Base-by-base conservation (phyloP, 768 basidiomycete species). In the Leccinum disarticulatum region DNA sequence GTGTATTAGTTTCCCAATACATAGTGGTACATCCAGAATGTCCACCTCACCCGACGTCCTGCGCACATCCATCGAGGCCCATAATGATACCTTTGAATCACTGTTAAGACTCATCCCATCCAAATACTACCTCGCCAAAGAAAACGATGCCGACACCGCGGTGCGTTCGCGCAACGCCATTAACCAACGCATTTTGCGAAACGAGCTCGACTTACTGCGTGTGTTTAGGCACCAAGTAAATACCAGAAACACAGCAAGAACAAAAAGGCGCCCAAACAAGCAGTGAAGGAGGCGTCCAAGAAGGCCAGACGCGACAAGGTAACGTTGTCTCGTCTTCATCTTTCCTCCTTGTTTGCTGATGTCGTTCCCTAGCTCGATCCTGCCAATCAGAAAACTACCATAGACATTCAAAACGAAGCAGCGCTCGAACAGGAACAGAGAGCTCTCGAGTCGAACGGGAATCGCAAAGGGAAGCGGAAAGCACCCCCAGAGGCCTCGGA, bases 241-340 rank as follows among this genome's bases (percentile, higher is more conserved):
- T 25, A 25, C 3, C 25, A 2, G 64, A 93, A 93, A 72, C 87
- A 94, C 73, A 94, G 87, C 75, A 95, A 93, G 76, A 91, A 93
- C 64, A 81, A 82, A 76, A 88, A 90, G 63, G 88, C 89, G 30
- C 83, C 88, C 5, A 94, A 92, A 69, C 93, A 95, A 68, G 88
- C 87, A 47, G 80, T 92, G 36, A 94, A 96, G 70, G 93, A 95
- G 73, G 90, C 87, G 1, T 86, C 90, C 11, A 93, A 90, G 74
- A 94, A 93, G 67, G 93, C 93, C 0, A 92, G 89, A 71, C 82
- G 86, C 48, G 91, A 25, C 25, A 95, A 95, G 83, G 95, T 91
- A 36, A 41, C 28, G 55, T 11, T n/a, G 28, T 31, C n/a, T 6
- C 27, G 36, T 31, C 27, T 4, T 33, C 11, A 4, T 4, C 25